Base-by-base conservation (phyloP, 1,139 yeast species). In the Suhomyces kunorum region DNA sequence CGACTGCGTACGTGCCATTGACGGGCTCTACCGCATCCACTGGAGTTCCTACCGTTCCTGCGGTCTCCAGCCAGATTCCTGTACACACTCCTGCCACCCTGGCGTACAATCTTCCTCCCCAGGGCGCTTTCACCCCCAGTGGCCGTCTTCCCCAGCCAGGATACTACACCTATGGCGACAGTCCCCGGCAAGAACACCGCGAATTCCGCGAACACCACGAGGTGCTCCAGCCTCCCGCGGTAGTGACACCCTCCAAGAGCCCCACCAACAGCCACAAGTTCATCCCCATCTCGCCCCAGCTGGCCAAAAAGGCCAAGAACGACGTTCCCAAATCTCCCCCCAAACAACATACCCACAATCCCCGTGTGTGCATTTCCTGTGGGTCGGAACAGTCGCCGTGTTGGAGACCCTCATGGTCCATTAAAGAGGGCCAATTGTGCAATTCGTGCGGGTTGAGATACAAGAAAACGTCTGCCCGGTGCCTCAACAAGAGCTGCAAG, bases 321-420 rank as follows among this genome's bases (percentile, higher is more conserved):
- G 74, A 68, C 13, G 45, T 58, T 39, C 42, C 59, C 36, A 64
- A 59, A 47, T 63, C 74, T n/a, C 74, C 76, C 4, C 65, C 71
- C 17, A 60, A 56, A 42, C 66, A 61, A 38, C 63, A 65, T 31
- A 56, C 54, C 34, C 55, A 51, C 39, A 64, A 64, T 33, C 58
- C 64, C 28, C 72, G 90, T 53, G 76, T 78, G 43, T 92, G 98
- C 61, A 83, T 92, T 23, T 87, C 97, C 5, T 92, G 98, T 65
- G 89, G 90, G 9, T 81, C 94, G 1, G 87, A 83, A 48, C 95
- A 86, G 53, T 87, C 96, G 9, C 98, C 98, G 8, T 92, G 98
- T 63, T 92, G 98, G 98, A 79, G 98, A 59, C 98, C 98, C 2
- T 84, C 95, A 6, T 92, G 98, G 98, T 82, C 94, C 3, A 68